A percentile compares a stretch with the other conserved stretches of the same genome.
Conservation (phyloP, 768 basidiomycete genomes). For the Serendipita sp. region DNA sequence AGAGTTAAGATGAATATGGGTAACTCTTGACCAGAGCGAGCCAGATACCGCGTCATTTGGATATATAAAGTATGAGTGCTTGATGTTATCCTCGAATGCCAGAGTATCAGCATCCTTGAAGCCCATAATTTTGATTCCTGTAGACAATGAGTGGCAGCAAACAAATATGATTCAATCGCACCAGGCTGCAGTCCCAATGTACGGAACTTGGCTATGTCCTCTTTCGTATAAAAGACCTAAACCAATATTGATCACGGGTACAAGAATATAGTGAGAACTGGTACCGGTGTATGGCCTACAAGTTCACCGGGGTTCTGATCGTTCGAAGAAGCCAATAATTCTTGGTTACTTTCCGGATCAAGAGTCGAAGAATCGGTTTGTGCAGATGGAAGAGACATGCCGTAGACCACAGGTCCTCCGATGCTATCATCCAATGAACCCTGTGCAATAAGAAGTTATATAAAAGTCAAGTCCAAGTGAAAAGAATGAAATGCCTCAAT, state of each 20-base stretch:
- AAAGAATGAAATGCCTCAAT: slow-evolving; percentile 42
- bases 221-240: slow-evolving; percentile 72
- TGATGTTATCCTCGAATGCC: slow-evolving; percentile 75
- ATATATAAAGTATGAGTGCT: slow-evolving; percentile 81
- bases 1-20: neutral
- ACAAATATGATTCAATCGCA: slow-evolving; percentile 18
- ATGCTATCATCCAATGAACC: slow-evolving; percentile 23
- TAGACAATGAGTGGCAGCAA: neutral
- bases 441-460: slow-evolving; percentile 10
- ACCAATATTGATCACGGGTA: neutral
- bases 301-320: neutral
- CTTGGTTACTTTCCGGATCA: slow-evolving; percentile 3
- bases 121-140: slow-evolving; percentile 81
- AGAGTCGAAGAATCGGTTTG: slow-evolving; percentile 6
- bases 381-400: slow-evolving; percentile 26
- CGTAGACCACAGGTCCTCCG: slow-evolving; percentile 23
- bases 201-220: slow-evolving; percentile 67
- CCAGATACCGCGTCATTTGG: slow-evolving; percentile 68
- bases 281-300: neutral
- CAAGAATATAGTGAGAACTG: neutral
- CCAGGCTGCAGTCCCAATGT: slow-evolving; percentile 66
- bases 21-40: neutral
- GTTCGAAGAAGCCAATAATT: slow-evolving; percentile 8
- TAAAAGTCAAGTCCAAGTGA: neutral
- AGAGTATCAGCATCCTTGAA: slow-evolving; percentile 65